Evolutionary conservation across 148 eudicot genomes (phyloP).

Genomic region (Talinum fruticosum): DNA sequence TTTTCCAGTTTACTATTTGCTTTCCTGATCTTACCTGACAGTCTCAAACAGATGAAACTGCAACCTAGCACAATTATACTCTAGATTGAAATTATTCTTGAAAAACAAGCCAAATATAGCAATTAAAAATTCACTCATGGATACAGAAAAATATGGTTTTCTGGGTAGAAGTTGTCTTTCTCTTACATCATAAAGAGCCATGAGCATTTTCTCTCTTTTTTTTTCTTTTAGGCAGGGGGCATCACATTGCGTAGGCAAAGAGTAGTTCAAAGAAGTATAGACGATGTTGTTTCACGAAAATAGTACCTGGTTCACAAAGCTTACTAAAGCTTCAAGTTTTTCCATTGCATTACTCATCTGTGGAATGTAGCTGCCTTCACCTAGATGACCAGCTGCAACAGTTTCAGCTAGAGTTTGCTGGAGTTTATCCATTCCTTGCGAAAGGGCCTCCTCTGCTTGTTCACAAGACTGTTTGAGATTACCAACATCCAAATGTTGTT

Average conservation of each 20-base stretch:
- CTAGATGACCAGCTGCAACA: conserved; percentile 56
- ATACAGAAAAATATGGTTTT: no score
- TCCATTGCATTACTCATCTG: conserved; percentile 64
- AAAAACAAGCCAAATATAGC: no score
- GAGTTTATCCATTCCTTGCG: conserved; percentile 90
- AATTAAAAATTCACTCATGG: no score
- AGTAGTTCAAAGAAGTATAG: not conserved
- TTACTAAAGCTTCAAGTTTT: conserved; percentile 65
- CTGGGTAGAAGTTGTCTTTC: not conserved
- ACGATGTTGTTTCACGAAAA: not conserved
- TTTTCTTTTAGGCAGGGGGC: no score
- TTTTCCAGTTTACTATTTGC: not conserved
- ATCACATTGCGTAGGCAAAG: no score
- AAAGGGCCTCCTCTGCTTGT: conserved; percentile 90
- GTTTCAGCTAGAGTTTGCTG: conserved; percentile 61
- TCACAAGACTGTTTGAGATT: conserved; percentile 73
- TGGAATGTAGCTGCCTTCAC: conserved; percentile 56
- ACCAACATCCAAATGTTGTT: conserved; percentile 43
- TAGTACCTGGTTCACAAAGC: conserved; percentile 82
- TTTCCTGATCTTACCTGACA: no score
- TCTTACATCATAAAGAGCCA: not conserved
- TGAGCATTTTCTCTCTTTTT: not conserved
- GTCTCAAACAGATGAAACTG: not conserved
- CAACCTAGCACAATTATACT: not conserved
- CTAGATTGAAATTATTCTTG: no score